phyloP scores from a whole-genome alignment of 164 flowering plant genomes.

The Sextonia rubra region DNA sequence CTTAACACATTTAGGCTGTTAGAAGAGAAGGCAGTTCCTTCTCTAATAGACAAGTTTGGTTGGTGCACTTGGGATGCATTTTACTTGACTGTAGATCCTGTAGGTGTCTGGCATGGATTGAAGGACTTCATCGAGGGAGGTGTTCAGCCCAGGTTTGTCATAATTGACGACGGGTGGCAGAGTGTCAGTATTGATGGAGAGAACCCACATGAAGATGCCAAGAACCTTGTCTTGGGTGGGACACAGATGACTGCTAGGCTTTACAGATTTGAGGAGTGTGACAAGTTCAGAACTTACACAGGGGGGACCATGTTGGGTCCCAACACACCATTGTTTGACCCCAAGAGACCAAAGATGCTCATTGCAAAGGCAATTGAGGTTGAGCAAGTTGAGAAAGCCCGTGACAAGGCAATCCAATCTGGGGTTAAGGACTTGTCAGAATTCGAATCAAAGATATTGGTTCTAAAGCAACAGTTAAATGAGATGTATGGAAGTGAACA shows the following conservation, averaged over 20 bases:
- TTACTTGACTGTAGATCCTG: conserved; percentile 68
- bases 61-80: conserved; percentile 98
- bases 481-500: conserved; percentile 25
- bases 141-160: conserved; percentile 53
- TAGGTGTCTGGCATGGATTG: conserved; percentile 53
- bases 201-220: conserved; percentile 47
- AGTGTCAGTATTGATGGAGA: conserved; percentile 55
- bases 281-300: conserved; percentile 57
- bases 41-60: conserved; percentile 62
- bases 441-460: conserved; percentile 29
- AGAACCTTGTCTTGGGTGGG: conserved; percentile 71
- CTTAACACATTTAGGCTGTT: conserved; percentile 64
- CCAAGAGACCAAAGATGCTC: conserved; percentile 54
- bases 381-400: conserved; percentile 57
- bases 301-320: conserved; percentile 43
- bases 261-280: conserved; percentile 53
- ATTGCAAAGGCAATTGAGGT: conserved; percentile 63
- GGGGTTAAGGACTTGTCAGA: conserved; percentile 42
- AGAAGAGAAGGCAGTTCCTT: conserved; percentile 68
- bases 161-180: conserved; percentile 92
- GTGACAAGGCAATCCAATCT: conserved; percentile 29
- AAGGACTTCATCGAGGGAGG: conserved; percentile 58
- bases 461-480: conserved; percentile 37
- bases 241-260: conserved; percentile 81
- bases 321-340: conserved; percentile 42